Conservation (phyloP, 225 moss, liverwort and hornwort species). For the Bryum argenteum region DNA sequence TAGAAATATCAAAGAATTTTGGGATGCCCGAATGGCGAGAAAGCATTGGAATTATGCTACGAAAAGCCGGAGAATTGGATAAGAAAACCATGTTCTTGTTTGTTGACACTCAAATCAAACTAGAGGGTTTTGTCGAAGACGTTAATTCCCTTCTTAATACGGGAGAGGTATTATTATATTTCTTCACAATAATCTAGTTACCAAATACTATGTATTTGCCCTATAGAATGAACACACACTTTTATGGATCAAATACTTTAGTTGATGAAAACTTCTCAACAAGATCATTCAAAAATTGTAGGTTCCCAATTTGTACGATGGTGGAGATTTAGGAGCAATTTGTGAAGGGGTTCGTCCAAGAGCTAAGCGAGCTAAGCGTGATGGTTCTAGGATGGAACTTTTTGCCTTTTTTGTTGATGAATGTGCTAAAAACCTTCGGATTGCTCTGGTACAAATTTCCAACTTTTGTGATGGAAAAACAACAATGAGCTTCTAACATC, state of each 20-base stretch:
- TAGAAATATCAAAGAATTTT: constrained; percentile 88
- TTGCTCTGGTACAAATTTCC: constrained; percentile 58
- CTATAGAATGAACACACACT: too few species aligned
- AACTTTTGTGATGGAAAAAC: background rate
- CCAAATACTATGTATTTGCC: too few species aligned
- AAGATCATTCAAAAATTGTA: background rate
- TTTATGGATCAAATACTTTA: too few species aligned
- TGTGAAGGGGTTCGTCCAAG: constrained; percentile 74
- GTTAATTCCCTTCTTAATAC: constrained; percentile 86
- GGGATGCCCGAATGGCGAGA: constrained; percentile 93
- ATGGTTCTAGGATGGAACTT: constrained; percentile 73
- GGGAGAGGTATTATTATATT: constrained; percentile 56
- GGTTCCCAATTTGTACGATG: constrained; percentile 88
- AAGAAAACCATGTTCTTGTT: constrained; percentile 84
- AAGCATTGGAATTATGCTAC: constrained; percentile 80
- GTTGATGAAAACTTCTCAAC: background rate
- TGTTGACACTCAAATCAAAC: constrained; percentile 86
- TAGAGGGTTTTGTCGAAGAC: constrained; percentile 91
- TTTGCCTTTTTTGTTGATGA: constrained; percentile 87
- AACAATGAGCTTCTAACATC: background rate
- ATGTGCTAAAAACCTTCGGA: constrained; percentile 78
- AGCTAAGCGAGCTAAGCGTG: constrained; percentile 71
- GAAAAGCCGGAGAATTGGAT: constrained; percentile 78
- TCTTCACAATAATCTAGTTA: background rate
- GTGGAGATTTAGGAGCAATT: constrained; percentile 84